Evolutionary conservation across 768 basidiomycete genomes (phyloP), one percentile per base, ranked within the genome.

Genomic region (Cyathus striatus): DNA sequence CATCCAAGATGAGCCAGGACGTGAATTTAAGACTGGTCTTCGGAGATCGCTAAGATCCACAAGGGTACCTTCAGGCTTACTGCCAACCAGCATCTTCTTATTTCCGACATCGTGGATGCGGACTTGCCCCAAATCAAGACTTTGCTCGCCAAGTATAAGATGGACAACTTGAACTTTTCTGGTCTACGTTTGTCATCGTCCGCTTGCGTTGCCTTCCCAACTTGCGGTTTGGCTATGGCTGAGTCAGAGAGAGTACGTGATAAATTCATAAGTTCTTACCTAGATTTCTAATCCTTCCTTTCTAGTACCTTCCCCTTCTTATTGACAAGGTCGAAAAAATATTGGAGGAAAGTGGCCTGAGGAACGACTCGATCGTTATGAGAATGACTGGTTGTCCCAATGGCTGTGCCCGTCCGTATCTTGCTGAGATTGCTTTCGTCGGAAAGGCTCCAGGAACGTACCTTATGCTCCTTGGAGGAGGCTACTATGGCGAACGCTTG

Each of bases 331-430:
- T 98, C 14, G 95, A 99, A 69, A 81, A 83, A 65, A 86, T 97
- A 5, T 90, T 88, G 56, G 96, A 98, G 61, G 89, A 93, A 60
- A 86, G 83, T 52, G 95, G 95, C 16, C 70, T 98, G 32, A 76
- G 95, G 36, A 85, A 96, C 59, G 95, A 99, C 63, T 83, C 87
- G 2, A 95, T 98, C 50, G 81, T 97, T 47, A 97, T 99, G 95
- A 80, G 95, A 41, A 97, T 98, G 94, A 97, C 94, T 13, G 95
- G 95, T 39, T 97, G 94, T 52, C 90, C 90, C 2, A 93, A 92
- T 54, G 91, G 90, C 26, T 93, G 93, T 60, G 90, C 94, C 2
- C 76, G 94, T 45, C 95, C 92, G 26, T 98, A 95, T 62, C 69
- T 94, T 35, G 95, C 90, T 38, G 95, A 98, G 73, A 75, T 98